These are phyloP conservation scores for Suhomyces emberorum DNA, from an alignment of 805 yeast species.

Conservation along the genomic window DNA sequence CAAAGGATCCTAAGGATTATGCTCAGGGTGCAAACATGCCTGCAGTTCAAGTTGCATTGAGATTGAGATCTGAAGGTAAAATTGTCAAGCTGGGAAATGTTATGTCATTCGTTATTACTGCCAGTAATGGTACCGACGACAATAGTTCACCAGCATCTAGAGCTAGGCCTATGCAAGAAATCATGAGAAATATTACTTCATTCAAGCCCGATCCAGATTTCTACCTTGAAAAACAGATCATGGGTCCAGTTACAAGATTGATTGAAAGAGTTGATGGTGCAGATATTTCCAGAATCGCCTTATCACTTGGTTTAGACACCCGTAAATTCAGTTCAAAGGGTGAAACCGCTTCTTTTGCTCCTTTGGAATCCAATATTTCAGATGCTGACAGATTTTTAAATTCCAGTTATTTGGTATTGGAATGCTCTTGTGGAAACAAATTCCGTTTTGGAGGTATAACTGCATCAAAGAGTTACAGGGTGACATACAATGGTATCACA, in stretches of 20 bases:
- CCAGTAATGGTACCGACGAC: conserved; percentile 25
- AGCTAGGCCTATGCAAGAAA: conserved; percentile 78
- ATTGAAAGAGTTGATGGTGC: conserved; percentile 83
- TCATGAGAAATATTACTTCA: conserved; percentile 47
- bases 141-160: conserved; percentile 62
- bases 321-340: conserved; percentile 50
- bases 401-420: conserved; percentile 51
- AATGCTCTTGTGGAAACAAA: conserved; percentile 58
- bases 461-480: conserved; percentile 55
- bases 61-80: conserved; percentile 79
- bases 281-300: conserved; percentile 75
- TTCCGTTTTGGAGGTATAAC: conserved; percentile 76
- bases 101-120: conserved; percentile 77
- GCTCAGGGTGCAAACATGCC: conserved; percentile 79
- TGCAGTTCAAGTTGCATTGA: conserved; percentile 81
- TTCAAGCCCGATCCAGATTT: conserved; percentile 71
- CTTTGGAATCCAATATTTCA: conserved; percentile 75
- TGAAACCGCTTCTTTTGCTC: conserved; percentile 33
- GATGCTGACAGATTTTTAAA: conserved; percentile 81
- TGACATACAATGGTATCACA: conserved; percentile 66
- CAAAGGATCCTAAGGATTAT: conserved; percentile 85
- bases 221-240: conserved; percentile 83
- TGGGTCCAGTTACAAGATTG: conserved; percentile 87
- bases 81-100: conserved; percentile 87
- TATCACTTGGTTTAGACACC: conserved; percentile 73